Evolutionary conservation across 2,329 filamentous ascomycete species (phyloP).

Genomic region (Passalora sequoiae): DNA sequence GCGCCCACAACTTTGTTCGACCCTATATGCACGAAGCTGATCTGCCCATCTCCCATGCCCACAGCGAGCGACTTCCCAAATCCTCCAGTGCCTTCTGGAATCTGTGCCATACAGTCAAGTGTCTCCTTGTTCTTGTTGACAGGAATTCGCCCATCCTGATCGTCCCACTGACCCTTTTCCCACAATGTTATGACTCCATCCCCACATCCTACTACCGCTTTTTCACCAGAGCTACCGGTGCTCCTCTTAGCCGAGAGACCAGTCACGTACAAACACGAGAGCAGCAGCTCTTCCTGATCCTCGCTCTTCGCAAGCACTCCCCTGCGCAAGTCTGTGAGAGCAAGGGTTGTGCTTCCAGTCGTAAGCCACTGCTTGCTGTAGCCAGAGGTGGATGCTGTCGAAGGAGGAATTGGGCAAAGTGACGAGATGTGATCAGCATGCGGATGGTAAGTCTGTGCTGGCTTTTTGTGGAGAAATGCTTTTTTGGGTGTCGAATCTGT

Average conservation of each 20-base stretch:
- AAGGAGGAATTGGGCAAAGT: slow-evolving; percentile 74
- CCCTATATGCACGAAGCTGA: slow-evolving; percentile 72
- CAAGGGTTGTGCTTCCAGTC: slow-evolving; percentile 84
- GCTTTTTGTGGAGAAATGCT: slow-evolving; percentile 56
- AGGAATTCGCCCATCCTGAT: slow-evolving; percentile 83
- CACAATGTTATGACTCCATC: slow-evolving; percentile 84
- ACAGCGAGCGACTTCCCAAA: slow-evolving; percentile 69
- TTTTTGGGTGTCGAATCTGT: slow-evolving; percentile 28
- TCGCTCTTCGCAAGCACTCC: slow-evolving; percentile 86
- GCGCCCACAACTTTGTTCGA: slow-evolving; percentile 65
- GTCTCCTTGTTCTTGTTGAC: slow-evolving; percentile 65
- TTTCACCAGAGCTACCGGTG: slow-evolving; percentile 64
- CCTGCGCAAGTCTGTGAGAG: slow-evolving; percentile 79
- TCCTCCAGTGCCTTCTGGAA: slow-evolving; percentile 65
- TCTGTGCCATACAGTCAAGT: slow-evolving; percentile 67
- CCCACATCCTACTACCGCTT: slow-evolving; percentile 70
- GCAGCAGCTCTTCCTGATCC: slow-evolving; percentile 88
- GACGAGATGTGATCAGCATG: slow-evolving; percentile 93
- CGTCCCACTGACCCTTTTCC: slow-evolving; percentile 93
- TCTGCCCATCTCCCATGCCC: slow-evolving; percentile 72
- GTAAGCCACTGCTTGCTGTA: slow-evolving; percentile 93
- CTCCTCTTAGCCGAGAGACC: slow-evolving; percentile 63
- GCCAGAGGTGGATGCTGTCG: slow-evolving; percentile 75
- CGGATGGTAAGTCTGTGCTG: slow-evolving; percentile 74
- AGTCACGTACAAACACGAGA: slow-evolving; percentile 73